Base-by-base conservation (phyloP, 352 stramenopile genomes). In the Pythium volutum region DNA sequence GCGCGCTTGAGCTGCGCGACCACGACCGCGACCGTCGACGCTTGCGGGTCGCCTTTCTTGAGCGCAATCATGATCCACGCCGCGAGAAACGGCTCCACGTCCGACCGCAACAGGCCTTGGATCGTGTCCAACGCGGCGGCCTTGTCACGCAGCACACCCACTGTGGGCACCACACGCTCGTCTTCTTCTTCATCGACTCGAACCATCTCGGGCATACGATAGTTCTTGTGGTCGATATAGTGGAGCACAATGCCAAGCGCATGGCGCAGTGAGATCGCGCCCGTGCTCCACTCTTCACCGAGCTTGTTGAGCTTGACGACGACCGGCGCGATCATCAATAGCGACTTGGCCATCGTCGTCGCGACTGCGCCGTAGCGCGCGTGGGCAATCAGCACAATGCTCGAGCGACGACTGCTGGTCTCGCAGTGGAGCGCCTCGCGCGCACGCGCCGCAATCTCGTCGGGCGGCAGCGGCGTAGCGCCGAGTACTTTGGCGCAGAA, bases 351-450 rank as follows among this genome's bases (percentile, higher is more conserved):
- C 59, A 83, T 45, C 27, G 38, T 26, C 31, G 70, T 66, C 47
- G 67, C 55, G 7, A 34, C 34, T 20, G 74, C 56, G 14, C 71
- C 69, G 48, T 78, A 83, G 20, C 71, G 64, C 23, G 71, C 66
- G 27, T 74, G 76, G 9, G 80, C 29, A 14, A 80, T 66, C 23
- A 83, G 42, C 12, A 62, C 42, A 18, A 82, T 31, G 15, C 49
- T 74, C 16, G 60, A 73, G 7, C 33, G 25, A 4, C 45, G 33
- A 11, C 27, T 49, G 2, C 18, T 49, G 12, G 66, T 42, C 20
- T 39, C 57, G 22, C 53, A 34, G 42, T 82, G 71, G 18, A 79
- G 26, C 14, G 61, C 74, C 26, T 57, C 41, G 39, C 62, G 70
- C 14, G 74, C 66, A 11, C 74, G 66, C 26, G 43, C 46, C 36